Conservation (phyloP, 306 rosid species). For the Cucumis melo region DNA sequence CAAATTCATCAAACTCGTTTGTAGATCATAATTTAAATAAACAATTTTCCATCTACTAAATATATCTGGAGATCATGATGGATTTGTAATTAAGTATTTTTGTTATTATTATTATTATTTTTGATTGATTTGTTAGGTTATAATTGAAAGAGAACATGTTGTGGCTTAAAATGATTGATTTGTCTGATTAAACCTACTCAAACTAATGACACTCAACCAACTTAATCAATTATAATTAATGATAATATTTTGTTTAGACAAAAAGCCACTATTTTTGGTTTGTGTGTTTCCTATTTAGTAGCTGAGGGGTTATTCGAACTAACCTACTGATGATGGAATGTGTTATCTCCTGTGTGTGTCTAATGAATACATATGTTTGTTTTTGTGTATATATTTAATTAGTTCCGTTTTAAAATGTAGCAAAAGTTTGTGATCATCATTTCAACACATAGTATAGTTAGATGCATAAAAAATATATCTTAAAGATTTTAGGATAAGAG, state of each 20-base stretch:
- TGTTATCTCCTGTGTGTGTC: neutral
- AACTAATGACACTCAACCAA: neutral
- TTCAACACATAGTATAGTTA: too few relatives aligned
- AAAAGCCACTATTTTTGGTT: neutral
- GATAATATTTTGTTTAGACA: neutral
- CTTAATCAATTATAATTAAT: neutral
- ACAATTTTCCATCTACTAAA: too few relatives aligned
- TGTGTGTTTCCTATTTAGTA: neutral
- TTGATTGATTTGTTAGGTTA: neutral
- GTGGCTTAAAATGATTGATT: conserved; percentile 1
- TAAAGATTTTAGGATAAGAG: too few relatives aligned
- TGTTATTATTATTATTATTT: neutral
- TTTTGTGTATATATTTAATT: neutral
- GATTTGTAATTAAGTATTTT: neutral
- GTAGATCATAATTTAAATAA: too few relatives aligned
- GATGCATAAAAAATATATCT: neutral
- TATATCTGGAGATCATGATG: neutral
- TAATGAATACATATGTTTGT: neutral
- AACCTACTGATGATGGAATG: conserved; percentile 6
- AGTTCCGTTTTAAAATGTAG: neutral
- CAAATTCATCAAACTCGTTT: too few relatives aligned
- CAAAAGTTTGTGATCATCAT: neutral
- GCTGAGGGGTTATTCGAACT: conserved; percentile 7
- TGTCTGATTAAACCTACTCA: conserved; percentile 1
- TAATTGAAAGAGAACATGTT: neutral